Evolutionary conservation across 106 monocot species (phyloP).

Genomic region (Acanthochlamys bracteata): DNA sequence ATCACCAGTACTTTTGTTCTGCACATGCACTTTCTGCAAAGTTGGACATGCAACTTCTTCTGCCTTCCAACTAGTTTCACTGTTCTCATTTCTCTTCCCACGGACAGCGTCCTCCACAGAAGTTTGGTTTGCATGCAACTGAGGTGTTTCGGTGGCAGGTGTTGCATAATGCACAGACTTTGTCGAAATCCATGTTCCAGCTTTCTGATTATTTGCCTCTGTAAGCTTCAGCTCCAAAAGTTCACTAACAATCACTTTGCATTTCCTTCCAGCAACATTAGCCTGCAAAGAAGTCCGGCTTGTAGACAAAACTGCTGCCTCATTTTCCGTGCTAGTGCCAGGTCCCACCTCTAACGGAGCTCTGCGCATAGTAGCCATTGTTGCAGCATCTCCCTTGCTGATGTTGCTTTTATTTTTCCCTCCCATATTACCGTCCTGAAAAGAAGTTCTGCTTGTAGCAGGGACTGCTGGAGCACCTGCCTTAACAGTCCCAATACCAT

Average conservation of each 20-base stretch:
- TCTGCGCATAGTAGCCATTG: no score
- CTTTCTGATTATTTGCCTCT: conserved; percentile 11
- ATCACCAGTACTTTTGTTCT: conserved; percentile 6
- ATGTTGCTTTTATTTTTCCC: no score
- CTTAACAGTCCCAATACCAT: no score
- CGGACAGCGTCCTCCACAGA: conserved; percentile 11
- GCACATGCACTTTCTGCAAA: conserved; percentile 13
- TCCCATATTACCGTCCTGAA: no score
- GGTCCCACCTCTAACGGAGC: conserved; percentile 18
- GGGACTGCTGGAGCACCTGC: no score
- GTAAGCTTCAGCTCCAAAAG: conserved; percentile 12
- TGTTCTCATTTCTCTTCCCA: conserved; percentile 20
- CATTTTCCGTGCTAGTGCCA: conserved; percentile 20
- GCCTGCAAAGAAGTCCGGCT: conserved; percentile 14
- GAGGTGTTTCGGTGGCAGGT: conserved; percentile 2
- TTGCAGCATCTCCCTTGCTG: no score
- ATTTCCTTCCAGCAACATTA: conserved; percentile 14
- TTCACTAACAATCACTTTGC: not conserved
- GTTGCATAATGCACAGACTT: conserved; percentile 22
- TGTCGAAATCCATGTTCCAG: conserved; percentile 32
- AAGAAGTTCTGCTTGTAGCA: no score
- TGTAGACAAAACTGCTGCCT: conserved; percentile 7
- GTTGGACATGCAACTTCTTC: conserved; percentile 26
- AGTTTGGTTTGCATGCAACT: conserved; percentile 14
- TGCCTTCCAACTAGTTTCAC: conserved; percentile 7